A percentile compares a stretch with the other conserved stretches of the same genome.
phyloP scores from a whole-genome alignment of 208 protist species.

The Trypanosoma avium region DNA sequence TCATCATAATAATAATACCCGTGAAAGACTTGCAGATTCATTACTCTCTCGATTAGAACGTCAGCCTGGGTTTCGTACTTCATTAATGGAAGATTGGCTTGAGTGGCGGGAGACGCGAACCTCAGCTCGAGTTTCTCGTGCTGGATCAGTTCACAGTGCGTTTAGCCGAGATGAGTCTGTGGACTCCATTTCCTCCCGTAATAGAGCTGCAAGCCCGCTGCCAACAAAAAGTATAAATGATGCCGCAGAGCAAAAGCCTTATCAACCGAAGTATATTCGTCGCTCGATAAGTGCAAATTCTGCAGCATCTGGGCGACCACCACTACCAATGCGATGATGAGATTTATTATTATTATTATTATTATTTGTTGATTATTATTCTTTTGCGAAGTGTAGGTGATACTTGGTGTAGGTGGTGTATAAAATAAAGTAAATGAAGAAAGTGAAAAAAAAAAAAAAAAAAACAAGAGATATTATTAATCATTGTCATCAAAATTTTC shows the following conservation, averaged over 20 bases:
- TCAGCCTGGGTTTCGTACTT: conserved; percentile 30
- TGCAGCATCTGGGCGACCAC: background rate
- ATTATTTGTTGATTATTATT: too few species aligned
- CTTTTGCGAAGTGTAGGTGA: too few species aligned
- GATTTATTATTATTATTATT: too few species aligned
- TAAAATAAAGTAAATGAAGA: too few species aligned
- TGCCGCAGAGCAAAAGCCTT: conserved; percentile 29
- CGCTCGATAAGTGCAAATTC: conserved; percentile 13
- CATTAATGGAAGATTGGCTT: conserved; percentile 74
- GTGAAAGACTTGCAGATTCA: conserved; percentile 41
- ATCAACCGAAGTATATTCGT: conserved; percentile 18
- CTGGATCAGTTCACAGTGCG: conserved; percentile 30
- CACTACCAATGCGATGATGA: conserved; percentile 13
- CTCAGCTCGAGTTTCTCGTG: conserved; percentile 15
- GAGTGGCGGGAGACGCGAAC: conserved; percentile 46
- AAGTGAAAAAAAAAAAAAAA: background rate
- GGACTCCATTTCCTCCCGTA: conserved; percentile 53
- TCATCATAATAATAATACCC: conserved; percentile 10
- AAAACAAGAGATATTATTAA: conserved; percentile 1
- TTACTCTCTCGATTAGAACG: conserved; percentile 34
- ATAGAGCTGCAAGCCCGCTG: conserved; percentile 46
- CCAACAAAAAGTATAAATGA: conserved; percentile 67
- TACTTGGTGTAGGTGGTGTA: too few species aligned
- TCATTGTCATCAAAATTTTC: too few species aligned
- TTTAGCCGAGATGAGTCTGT: conserved; percentile 63